Evolutionary conservation across 2,329 filamentous ascomycete species (phyloP).

Genomic region (Dactylellina sp.): DNA sequence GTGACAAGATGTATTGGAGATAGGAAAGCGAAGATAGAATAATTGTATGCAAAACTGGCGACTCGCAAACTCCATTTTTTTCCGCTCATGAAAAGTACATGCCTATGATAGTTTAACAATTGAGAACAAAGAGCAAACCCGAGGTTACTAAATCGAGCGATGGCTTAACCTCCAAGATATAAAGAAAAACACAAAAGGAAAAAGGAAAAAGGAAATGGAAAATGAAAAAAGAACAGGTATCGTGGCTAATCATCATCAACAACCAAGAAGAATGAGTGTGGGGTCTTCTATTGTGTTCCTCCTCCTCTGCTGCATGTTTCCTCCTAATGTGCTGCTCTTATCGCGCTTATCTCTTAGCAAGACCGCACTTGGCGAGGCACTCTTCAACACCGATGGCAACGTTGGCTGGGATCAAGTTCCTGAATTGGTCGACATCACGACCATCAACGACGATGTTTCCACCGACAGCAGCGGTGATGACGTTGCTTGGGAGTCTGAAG

Average conservation of each 20-base stretch:
- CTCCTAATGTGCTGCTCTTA: constrained; percentile 9
- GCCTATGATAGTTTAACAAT: constrained; percentile 39
- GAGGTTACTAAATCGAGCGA: constrained; percentile 27
- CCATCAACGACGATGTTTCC: constrained; percentile 65
- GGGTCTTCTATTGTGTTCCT: constrained; percentile 16
- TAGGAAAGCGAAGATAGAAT: constrained; percentile 26
- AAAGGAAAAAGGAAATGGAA: not conserved
- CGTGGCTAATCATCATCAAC: constrained; percentile 50
- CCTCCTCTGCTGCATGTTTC: constrained; percentile 27
- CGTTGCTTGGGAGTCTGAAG: constrained; percentile 66
- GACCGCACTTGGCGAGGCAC: constrained; percentile 69
- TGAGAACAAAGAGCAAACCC: constrained; percentile 25
- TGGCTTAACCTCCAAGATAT: constrained; percentile 45
- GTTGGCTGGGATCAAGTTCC: constrained; percentile 66
- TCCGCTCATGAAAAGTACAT: constrained; percentile 55
- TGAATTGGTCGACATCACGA: constrained; percentile 66
- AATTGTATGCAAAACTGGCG: constrained; percentile 48
- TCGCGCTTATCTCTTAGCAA: constrained; percentile 62
- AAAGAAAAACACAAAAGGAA: no score
- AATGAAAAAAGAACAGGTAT: constrained; percentile 51
- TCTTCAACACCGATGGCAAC: constrained; percentile 69
- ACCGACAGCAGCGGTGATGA: constrained; percentile 67
- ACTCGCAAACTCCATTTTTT: constrained; percentile 57
- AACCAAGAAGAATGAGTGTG: constrained; percentile 32
- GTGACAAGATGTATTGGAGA: constrained; percentile 38